Percentiles rank a stretch among this genome's conserved stretches.
phyloP scores from a whole-genome alignment of 768 basidiomycete genomes.

The Pisolithus albus region DNA sequence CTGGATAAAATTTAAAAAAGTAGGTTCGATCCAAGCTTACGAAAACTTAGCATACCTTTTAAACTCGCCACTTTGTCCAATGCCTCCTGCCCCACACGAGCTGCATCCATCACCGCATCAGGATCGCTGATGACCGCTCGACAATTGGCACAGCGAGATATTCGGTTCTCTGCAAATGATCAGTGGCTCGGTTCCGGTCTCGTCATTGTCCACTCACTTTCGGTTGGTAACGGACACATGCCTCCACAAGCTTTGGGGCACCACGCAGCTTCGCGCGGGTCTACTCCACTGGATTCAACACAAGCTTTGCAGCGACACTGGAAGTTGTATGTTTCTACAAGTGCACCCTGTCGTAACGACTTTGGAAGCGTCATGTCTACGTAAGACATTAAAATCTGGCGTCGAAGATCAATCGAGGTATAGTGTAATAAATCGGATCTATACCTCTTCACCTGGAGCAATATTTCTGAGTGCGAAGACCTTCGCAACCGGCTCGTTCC shows the following conservation, averaged over 20 bases:
- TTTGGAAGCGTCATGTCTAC: conserved; percentile 76
- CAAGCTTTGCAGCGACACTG: conserved; percentile 65
- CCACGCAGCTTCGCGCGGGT: conserved; percentile 61
- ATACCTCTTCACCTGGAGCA: conserved; percentile 60
- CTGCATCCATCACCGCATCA: conserved; percentile 53
- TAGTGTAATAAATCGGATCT: conserved; percentile 1
- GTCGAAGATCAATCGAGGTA: not conserved
- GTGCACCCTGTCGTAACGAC: conserved; percentile 42
- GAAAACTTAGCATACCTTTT: conserved; percentile 42
- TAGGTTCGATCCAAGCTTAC: not conserved
- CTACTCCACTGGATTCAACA: conserved; percentile 27
- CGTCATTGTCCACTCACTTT: conserved; percentile 36
- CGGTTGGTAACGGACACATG: conserved; percentile 49
- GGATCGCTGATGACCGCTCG: conserved; percentile 40
- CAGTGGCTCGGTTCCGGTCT: not conserved
- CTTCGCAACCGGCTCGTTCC: conserved; percentile 58
- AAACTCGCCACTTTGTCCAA: conserved; percentile 62
- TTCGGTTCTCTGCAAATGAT: conserved; percentile 34
- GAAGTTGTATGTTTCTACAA: conserved; percentile 76
- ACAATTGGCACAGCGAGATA: conserved; percentile 52
- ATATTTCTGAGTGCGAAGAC: conserved; percentile 69
- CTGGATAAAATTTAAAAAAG: conserved; percentile 30
- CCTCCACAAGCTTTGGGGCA: conserved; percentile 71
- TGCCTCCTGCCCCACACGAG: conserved; percentile 66
- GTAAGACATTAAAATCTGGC: conserved; percentile 74